phyloP scores from a whole-genome alignment of 2,329 filamentous ascomycete species.

The Nannizzia gypsea region DNA sequence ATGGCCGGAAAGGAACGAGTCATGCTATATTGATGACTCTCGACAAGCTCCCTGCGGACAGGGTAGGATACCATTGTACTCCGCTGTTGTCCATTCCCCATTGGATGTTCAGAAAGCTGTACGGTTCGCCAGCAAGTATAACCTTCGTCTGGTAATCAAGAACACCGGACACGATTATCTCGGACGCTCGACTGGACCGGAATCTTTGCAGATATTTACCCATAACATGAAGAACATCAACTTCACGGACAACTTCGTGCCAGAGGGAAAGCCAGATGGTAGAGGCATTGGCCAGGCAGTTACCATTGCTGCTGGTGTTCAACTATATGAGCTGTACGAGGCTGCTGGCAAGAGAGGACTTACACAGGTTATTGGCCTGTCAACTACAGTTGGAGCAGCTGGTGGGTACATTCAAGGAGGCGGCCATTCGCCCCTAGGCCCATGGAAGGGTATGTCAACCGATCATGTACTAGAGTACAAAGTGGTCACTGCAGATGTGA shows the following conservation, averaged over 20 bases:
- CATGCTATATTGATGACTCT: constrained; percentile 26
- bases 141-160: constrained; percentile 37
- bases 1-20: constrained; percentile 26
- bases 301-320: constrained; percentile 45
- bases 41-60: constrained; percentile 21
- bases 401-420: constrained; percentile 40
- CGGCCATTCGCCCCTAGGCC: constrained; percentile 44
- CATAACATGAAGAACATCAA: constrained; percentile 22
- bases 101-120: constrained; percentile 28
- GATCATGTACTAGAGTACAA: constrained; percentile 41
- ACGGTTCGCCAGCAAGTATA: constrained; percentile 18
- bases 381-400: constrained; percentile 40
- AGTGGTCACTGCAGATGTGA: constrained; percentile 36
- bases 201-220: constrained; percentile 29
- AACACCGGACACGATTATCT: constrained; percentile 45
- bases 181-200: constrained; percentile 52
- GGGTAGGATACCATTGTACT: constrained; percentile 29
- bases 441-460: constrained; percentile 40
- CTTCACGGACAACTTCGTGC: constrained; percentile 29
- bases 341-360: constrained; percentile 38
- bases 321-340: constrained; percentile 43
- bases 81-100: constrained; percentile 23
- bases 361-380: constrained; percentile 43
- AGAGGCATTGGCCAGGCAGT: constrained; percentile 40
- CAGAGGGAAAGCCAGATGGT: constrained; percentile 26